These are phyloP conservation scores for Chalciporus sphaerocephalus DNA, from an alignment of 768 basidiomycete species.

Conservation along the genomic window DNA sequence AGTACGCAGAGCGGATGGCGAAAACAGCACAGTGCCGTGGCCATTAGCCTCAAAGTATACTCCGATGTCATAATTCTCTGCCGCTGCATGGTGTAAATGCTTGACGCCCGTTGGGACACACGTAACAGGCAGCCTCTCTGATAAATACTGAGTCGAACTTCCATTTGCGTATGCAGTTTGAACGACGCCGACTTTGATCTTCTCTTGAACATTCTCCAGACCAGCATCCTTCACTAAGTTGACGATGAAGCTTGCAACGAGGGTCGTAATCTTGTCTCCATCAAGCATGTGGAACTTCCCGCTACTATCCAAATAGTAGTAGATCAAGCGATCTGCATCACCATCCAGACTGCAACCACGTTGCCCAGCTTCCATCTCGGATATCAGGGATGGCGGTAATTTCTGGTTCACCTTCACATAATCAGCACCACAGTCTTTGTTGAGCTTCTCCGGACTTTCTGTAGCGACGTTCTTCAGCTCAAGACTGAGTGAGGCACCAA, in stretches of 20 bases:
- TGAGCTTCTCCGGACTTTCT: conserved; percentile 66
- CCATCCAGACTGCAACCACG: conserved; percentile 94
- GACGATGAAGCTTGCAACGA: conserved; percentile 90
- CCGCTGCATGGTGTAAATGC: conserved; percentile 95
- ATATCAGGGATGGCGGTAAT: conserved; percentile 70
- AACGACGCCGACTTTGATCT: conserved; percentile 86
- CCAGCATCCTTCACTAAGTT: conserved; percentile 85
- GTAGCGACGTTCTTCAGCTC: conserved; percentile 66
- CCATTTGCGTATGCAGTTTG: conserved; percentile 99
- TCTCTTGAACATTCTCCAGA: conserved; percentile 48
- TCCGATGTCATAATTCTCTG: conserved; percentile 87
- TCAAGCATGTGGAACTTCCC: conserved; percentile 88
- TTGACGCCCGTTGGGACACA: conserved; percentile 98
- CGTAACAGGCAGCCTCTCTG: conserved; percentile 86
- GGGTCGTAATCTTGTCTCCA: conserved; percentile 95
- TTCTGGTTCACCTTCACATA: conserved; percentile 92
- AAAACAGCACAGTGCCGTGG: conserved; percentile 96
- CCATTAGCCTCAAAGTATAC: conserved; percentile 99
- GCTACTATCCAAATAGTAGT: conserved; percentile 81
- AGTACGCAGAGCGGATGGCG: conserved; percentile 59
- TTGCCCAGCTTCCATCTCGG: conserved; percentile 62
- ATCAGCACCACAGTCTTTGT: conserved; percentile 89
- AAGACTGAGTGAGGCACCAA: conserved; percentile 59
- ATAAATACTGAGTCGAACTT: conserved; percentile 88
- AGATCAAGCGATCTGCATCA: conserved; percentile 96